Percentiles rank a stretch among this genome's conserved stretches.
Evolutionary conservation across 495 filamentous ascomycete species (phyloP).

Genomic region (Penicillium pulvis): DNA sequence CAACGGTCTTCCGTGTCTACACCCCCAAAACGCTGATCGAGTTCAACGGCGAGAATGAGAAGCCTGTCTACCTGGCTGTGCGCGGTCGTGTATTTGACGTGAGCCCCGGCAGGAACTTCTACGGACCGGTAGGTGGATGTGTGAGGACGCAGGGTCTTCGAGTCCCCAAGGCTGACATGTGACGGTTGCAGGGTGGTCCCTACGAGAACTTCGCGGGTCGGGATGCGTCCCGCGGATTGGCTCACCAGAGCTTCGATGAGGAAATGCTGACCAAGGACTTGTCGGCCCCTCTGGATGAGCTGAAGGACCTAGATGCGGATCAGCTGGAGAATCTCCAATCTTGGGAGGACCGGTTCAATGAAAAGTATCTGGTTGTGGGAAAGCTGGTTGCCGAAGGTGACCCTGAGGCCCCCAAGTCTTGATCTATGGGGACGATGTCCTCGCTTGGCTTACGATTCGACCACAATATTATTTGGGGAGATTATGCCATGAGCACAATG

Average conservation of each 20-base stretch:
- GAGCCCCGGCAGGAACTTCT: constrained; percentile 81
- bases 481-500: background rate
- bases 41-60: constrained; percentile 78
- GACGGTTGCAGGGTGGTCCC: constrained; percentile 62
- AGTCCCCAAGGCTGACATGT: background rate
- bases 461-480: background rate
- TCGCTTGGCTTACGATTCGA: background rate
- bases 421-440: constrained; percentile 4
- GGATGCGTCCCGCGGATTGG: constrained; percentile 90
- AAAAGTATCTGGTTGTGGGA: constrained; percentile 96
- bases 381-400: constrained; percentile 75
- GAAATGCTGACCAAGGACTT: constrained; percentile 95
- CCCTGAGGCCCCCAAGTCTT: constrained; percentile 50
- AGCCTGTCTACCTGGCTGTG: constrained; percentile 82
- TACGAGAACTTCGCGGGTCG: constrained; percentile 94
- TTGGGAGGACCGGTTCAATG: constrained; percentile 90
- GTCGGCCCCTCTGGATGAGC: constrained; percentile 79
- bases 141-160: background rate
- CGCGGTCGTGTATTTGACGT: constrained; percentile 88
- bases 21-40: constrained; percentile 81
- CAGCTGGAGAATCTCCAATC: constrained; percentile 81
- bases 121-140: constrained; percentile 64
- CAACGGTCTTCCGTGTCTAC: constrained; percentile 87
- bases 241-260: constrained; percentile 91
- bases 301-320: constrained; percentile 72